Conservation (phyloP, 129 eudicot genomes). For the Tagetes erecta region DNA sequence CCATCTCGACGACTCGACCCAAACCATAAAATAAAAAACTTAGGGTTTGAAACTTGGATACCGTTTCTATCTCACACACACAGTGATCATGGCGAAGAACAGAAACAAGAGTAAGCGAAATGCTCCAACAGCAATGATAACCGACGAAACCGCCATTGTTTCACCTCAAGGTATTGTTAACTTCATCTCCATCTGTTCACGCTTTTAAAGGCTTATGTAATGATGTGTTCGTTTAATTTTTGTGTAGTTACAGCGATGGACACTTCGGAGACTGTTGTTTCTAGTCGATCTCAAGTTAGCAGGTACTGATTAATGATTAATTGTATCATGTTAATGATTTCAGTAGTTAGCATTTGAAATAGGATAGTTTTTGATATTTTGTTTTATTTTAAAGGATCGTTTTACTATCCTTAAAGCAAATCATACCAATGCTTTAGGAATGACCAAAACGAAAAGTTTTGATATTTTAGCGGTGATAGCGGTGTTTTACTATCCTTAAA, state of each 20-base stretch:
- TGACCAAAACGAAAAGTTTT: too few species aligned
- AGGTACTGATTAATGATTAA: slow-evolving; percentile 42
- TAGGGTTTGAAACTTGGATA: slow-evolving; percentile 23
- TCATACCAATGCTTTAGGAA: too few species aligned
- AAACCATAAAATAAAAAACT: neutral
- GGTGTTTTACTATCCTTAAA: too few species aligned
- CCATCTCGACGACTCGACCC: too few species aligned
- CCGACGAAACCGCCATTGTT: slow-evolving; percentile 32
- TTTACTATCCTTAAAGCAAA: too few species aligned
- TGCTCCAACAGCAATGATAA: slow-evolving; percentile 43
- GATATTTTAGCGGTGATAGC: too few species aligned
- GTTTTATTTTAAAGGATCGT: too few species aligned
- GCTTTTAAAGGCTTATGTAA: neutral
- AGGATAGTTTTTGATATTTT: neutral
- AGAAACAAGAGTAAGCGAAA: slow-evolving; percentile 64
- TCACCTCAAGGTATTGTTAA: slow-evolving; percentile 42
- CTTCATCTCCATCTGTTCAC: neutral
- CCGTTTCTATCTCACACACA: neutral
- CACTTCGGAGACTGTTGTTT: slow-evolving; percentile 54
- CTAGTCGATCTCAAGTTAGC: slow-evolving; percentile 27
- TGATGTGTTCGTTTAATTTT: neutral
- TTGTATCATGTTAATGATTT: slow-evolving; percentile 1
- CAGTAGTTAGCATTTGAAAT: neutral
- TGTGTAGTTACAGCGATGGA: slow-evolving; percentile 57
- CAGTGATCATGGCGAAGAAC: slow-evolving; percentile 66